Evolutionary conservation across 176 grass and related monocot genomes (phyloP), one percentile per base, ranked within the genome.

Genomic region (Leersia perrieri): DNA sequence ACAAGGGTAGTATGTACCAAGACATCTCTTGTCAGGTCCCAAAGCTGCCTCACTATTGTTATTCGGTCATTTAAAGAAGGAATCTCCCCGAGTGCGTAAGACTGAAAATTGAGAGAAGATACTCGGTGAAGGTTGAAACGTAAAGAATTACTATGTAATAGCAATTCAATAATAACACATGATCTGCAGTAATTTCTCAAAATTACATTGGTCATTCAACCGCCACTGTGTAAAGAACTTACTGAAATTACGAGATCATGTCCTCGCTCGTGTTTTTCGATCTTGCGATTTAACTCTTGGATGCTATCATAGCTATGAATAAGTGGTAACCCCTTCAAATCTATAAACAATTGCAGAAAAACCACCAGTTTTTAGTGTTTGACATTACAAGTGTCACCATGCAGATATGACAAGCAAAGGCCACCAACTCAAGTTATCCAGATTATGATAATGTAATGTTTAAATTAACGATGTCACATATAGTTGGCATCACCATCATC

Each of bases 261-360:
- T 28, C 86, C 36, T 65, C 92, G 85, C 36, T 93, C 88, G 64
- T 90, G 70, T 85, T 98, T 98, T 80, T 91, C 82, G 10, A 98
- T 65, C 16, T 79, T 93, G 44, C 90, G 86, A 70, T 98, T 95
- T 78, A 98, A 86, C 73, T 89, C 92, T 93, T 98, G 92, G 68
- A 98, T 98, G 83, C 92, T 98, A 71, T 82, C 95, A 82, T 95
- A 98, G 78, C 92, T 95, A 72, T 98, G 92, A 23, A 98, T 98
- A 60, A 95, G 71, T 49, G 92, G 92, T 69, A 89, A 87, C 1
- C 82, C 90, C 84, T 91, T 95, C 76, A 97, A 87, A 94, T 92
- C 91, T 94, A 82, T 32, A 36, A 49, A 83, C 0, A 78, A 38
- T 67, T 68, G 40, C 10, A 72, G 60, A 16, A 9, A 33, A 67